Evolutionary conservation across 106 monocot genomes (phyloP).

Genomic region (Hemerocallis citrina): DNA sequence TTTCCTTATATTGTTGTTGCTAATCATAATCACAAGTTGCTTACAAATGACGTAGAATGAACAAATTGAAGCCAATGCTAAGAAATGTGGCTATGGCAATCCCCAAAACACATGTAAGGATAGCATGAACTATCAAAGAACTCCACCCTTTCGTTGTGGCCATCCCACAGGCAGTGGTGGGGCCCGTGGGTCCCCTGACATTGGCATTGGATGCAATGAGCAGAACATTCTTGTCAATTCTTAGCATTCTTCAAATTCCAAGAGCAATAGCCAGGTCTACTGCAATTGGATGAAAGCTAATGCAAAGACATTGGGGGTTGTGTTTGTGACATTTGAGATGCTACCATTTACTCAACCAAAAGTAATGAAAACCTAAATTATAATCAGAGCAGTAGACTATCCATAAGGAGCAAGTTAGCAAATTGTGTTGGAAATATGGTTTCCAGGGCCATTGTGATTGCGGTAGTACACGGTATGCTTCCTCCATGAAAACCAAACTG

Average conservation of each 20-base stretch:
- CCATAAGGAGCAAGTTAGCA: constrained; percentile 66
- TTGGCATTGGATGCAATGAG: constrained; percentile 83
- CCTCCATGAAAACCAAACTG: constrained; percentile 57
- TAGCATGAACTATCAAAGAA: constrained; percentile 63
- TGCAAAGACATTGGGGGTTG: constrained; percentile 53
- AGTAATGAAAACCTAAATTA: constrained; percentile 66
- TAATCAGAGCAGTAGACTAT: constrained; percentile 70
- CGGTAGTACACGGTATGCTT: constrained; percentile 67
- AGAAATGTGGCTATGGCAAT: constrained; percentile 71
- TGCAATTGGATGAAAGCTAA: constrained; percentile 53
- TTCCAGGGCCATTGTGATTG: constrained; percentile 58
- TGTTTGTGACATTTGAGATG: constrained; percentile 58
- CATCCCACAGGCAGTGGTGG: constrained; percentile 84
- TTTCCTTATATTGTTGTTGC: too few relatives aligned
- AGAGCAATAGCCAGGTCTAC: constrained; percentile 49
- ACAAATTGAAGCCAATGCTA: constrained; percentile 47
- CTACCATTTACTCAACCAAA: constrained; percentile 81
- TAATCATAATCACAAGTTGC: too few relatives aligned
- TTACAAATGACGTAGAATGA: constrained; percentile 42
- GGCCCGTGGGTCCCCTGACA: constrained; percentile 78
- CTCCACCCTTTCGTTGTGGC: constrained; percentile 76
- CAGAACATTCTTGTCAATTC: constrained; percentile 51
- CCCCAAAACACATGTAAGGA: constrained; percentile 68
- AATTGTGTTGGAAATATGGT: constrained; percentile 64
- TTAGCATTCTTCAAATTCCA: constrained; percentile 44